phyloP scores from a whole-genome alignment of 441 rosid species.

The Rhodomyrtus psidioides region DNA sequence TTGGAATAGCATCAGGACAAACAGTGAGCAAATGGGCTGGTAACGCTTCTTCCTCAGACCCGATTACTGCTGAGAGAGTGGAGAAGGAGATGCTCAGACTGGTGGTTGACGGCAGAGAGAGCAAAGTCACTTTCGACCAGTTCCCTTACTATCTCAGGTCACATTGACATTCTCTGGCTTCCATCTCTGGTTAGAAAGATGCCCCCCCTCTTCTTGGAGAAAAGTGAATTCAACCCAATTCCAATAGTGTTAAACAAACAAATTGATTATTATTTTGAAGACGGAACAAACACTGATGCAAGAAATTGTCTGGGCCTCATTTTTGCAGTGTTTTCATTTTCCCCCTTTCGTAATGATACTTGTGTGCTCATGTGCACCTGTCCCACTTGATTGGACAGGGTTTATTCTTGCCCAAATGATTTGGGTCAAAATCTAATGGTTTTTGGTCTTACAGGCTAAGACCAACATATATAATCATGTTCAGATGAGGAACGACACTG shows the following conservation, averaged over 20 bases:
- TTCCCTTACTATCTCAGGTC: conserved; percentile 74
- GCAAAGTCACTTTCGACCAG: conserved; percentile 54
- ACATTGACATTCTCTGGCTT: not conserved
- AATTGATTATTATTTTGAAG: not conserved
- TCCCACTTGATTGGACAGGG: not conserved
- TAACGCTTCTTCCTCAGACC: conserved; percentile 13
- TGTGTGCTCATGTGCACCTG: not conserved
- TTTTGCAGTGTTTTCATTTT: not conserved
- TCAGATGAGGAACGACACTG: not conserved
- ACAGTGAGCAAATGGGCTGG: conserved; percentile 44
- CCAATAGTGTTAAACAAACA: not conserved
- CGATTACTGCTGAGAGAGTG: conserved; percentile 33
- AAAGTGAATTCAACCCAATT: not conserved
- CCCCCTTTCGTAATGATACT: not conserved
- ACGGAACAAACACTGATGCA: not conserved
- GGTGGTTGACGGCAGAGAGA: conserved; percentile 55
- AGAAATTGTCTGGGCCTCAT: not conserved
- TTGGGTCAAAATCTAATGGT: not conserved
- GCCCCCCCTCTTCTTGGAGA: not conserved
- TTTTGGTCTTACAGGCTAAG: not conserved
- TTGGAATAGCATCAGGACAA: conserved; percentile 55
- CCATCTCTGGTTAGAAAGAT: not conserved
- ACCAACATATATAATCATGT: not conserved
- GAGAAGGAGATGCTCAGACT: conserved; percentile 54
- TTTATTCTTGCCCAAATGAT: not conserved